Evolutionary conservation across 495 filamentous ascomycete genomes (phyloP), one percentile per base, ranked within the genome.

Genomic region (Darksidea phi): DNA sequence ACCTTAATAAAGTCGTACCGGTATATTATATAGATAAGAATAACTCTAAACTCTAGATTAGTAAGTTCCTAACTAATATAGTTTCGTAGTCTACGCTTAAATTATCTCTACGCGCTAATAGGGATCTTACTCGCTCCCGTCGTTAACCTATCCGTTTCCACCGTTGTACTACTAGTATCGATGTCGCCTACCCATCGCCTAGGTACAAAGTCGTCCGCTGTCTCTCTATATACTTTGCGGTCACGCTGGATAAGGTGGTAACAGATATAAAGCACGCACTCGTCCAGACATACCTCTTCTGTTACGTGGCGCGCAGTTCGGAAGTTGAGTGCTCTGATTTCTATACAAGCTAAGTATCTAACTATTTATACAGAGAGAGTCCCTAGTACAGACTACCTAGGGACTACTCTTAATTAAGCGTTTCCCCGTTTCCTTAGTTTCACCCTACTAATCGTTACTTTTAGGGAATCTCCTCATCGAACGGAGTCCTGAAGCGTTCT

Each of bases 21-120:
- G 48, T 69, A 34, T 10, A 70, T 28, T 2, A 64, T 61, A 52
- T 68, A 67, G 6, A 63, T 69, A 15, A 75, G 38, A 13, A 74
- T 68, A 43, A 75, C 61, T 46, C 68, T 69, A 0, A 64, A 58
- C 54, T 75, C 72, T 42, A 75, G 50, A 42, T 71, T 67, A 10
- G 73, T 69, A n/a, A 75, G 61, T 45, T 74, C 71, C 62, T 75
- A 72, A 5, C 73, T 72, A 13, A 75, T 72, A 54, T 72, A 75
- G 49, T 72, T 73, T 37, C 73, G 36, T 8, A 63, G 66, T 2
- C 73, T 72, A 5, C 67, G 57, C 23, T 64, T 70, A 45, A 75
- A 76, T 6, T 67, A 63, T 1, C 67, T 34, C 64, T 67, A 74
- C 3, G 73, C 72, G 17, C 43, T 63, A 11, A 59, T 48, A 4